Evolutionary conservation across 257 asterid species (phyloP).

Genomic region (Solanum arcanum): DNA sequence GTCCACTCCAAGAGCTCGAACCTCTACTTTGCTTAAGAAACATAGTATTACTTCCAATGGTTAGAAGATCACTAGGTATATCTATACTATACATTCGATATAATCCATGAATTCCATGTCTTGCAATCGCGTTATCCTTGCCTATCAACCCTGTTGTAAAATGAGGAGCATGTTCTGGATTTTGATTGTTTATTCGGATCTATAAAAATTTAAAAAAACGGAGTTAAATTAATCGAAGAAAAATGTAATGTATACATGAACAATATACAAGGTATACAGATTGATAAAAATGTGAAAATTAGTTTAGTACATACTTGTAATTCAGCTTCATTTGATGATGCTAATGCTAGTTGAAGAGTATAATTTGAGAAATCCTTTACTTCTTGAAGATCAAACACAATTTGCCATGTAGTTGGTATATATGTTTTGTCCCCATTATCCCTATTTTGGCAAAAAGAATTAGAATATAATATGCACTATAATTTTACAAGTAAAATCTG

Average conservation of each 20-base stretch:
- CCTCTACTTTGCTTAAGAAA: conserved; percentile 21
- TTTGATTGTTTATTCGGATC: conserved; percentile 30
- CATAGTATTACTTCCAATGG: conserved; percentile 25
- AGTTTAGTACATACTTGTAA: conserved; percentile 25
- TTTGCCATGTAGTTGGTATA: conserved; percentile 53
- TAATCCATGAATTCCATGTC: conserved; percentile 52
- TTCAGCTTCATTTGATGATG: conserved; percentile 40
- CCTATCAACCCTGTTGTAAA: conserved; percentile 34
- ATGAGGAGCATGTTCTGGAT: background rate
- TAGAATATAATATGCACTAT: background rate
- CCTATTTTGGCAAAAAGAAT: conserved; percentile 14
- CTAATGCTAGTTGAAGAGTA: conserved; percentile 63
- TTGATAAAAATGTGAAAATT: background rate
- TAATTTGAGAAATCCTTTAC: conserved; percentile 19
- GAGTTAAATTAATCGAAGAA: background rate
- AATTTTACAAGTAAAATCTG: background rate
- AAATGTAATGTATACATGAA: background rate
- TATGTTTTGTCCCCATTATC: conserved; percentile 5
- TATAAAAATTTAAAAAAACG: background rate
- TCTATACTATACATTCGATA: conserved; percentile 18
- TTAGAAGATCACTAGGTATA: conserved; percentile 9
- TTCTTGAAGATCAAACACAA: conserved; percentile 23
- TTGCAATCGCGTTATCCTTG: conserved; percentile 44
- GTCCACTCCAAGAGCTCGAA: conserved; percentile 5
- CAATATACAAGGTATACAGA: background rate